Evolutionary conservation across 306 rosid species (phyloP), one percentile per base, ranked within the genome.

Genomic region (Psophocarpus tetragonolobus): DNA sequence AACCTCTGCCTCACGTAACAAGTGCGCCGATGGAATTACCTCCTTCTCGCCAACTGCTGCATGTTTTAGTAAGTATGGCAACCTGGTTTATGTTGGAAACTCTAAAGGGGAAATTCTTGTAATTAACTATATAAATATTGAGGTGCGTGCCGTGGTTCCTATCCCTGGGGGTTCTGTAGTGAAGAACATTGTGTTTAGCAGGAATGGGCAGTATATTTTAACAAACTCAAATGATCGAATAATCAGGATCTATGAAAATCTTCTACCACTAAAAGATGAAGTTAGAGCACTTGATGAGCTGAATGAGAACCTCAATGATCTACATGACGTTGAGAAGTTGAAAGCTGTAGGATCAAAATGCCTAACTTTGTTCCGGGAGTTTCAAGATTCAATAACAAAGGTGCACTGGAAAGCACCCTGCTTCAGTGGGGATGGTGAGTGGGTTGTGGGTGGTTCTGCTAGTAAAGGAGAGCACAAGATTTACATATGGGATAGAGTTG

Each of bases 331-430:
- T 72, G 99, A 92, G 88, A 92, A 86, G 84, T 82, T 92, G 90
- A 95, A 88, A 82, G 81, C 83, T 14, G 88, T 86, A 42, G 99
- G 99, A 60, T 85, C 92, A 38, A 95, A 89, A 82, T 90, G 90
- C 80, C 83, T 92, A 80, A 78, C 87, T 20, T 84, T 92, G 76
- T 95, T 87, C 86, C 90, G 97, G 29, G 99, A 96, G 83, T 90
- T 96, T 82, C 99, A 96, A 84, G 98, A 96, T 86, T 84, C 94
- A 18, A 85, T 92, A 66, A 96, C 99, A 12, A 96, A 88, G 87
- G 86, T 96, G 86, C 99, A 95, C 35, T 95, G 99, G 99, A 95
- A 92, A 88, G 99, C 97, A 35, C 99, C 99, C 44, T 92, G 98
- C 75, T 96, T 96, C 83, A 96, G 99, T 71, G 99, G 99, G 3